A percentile compares a stretch with the other conserved stretches of the same genome.
Conservation (phyloP, 2,329 filamentous ascomycete species). For the Plenodomus lindquistii region DNA sequence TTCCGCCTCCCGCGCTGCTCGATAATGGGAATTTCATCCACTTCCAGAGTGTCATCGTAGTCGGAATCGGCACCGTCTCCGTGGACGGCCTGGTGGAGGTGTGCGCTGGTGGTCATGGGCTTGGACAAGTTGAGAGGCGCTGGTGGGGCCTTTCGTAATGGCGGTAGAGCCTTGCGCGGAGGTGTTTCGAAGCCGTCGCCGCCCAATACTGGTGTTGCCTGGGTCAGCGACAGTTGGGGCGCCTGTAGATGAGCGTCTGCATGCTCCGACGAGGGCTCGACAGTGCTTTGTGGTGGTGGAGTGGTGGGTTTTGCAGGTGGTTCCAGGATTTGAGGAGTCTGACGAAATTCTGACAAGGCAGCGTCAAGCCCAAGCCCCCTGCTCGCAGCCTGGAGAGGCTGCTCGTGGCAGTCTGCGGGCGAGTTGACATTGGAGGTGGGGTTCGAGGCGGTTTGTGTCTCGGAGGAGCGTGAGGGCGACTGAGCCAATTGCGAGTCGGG, state of each 20-base stretch:
- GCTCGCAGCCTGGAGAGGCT: constrained; percentile 27
- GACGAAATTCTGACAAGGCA: constrained; percentile 18
- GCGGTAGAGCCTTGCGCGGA: constrained; percentile 34
- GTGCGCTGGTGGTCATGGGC: constrained; percentile 47
- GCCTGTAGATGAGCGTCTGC: constrained; percentile 24
- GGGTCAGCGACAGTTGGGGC: constrained; percentile 44
- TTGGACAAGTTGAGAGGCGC: constrained; percentile 75
- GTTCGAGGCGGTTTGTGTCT: constrained; percentile 27
- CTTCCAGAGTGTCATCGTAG: constrained; percentile 77
- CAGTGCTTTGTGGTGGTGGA: constrained; percentile 13
- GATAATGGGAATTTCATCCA: constrained; percentile 62
- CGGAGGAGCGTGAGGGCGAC: constrained; percentile 36
- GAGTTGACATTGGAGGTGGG: constrained; percentile 33
- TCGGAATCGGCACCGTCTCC: constrained; percentile 76
- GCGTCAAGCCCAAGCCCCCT: constrained; percentile 32
- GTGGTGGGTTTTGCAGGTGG: constrained; percentile 13
- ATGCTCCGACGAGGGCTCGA: constrained; percentile 8
- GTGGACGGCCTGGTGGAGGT: constrained; percentile 50
- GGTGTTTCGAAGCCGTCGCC: constrained; percentile 43
- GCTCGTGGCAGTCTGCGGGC: constrained; percentile 39
- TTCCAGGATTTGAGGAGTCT: constrained; percentile 13
- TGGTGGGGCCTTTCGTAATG: constrained; percentile 79
- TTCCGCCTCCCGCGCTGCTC: constrained; percentile 72
- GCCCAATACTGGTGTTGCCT: constrained; percentile 45
- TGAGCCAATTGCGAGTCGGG: constrained; percentile 37